These are phyloP conservation scores for Magnaporthiopsis rhizophila DNA, from an alignment of 2,329 filamentous ascomycete genomes.

Conservation along the genomic window DNA sequence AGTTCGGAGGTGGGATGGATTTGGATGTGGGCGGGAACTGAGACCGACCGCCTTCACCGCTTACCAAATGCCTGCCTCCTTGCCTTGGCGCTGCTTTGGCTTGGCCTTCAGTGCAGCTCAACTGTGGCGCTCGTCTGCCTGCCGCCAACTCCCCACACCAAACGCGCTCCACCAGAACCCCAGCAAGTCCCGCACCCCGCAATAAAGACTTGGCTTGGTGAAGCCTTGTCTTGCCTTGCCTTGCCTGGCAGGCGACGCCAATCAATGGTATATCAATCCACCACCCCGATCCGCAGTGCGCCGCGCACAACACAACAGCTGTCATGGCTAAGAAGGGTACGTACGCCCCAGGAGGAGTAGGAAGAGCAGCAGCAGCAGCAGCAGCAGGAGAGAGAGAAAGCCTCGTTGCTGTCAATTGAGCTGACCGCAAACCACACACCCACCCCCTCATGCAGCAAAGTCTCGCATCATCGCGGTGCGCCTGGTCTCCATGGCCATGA, in stretches of 20 bases:
- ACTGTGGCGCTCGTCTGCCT: too few relatives aligned
- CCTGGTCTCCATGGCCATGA: constrained; percentile 97
- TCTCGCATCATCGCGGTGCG: constrained; percentile 88
- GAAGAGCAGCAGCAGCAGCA: neutral
- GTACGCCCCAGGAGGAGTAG: neutral
- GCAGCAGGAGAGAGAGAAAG: neutral
- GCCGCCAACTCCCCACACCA: too few relatives aligned
- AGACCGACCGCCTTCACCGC: neutral
- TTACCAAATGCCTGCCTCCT: neutral
- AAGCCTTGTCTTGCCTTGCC: neutral
- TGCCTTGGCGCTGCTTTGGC: too few relatives aligned
- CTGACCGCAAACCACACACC: neutral
- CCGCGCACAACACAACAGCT: neutral
- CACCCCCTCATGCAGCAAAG: constrained; percentile 52
- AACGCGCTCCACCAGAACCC: neutral
- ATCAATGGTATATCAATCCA: neutral
- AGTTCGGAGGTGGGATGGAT: neutral
- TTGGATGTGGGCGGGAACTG: neutral
- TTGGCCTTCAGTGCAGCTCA: too few relatives aligned
- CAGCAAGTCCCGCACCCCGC: neutral
- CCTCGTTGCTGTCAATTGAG: neutral
- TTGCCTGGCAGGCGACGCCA: too few relatives aligned
- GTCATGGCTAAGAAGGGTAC: constrained; percentile 30
- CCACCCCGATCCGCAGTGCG: neutral
- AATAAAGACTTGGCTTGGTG: neutral